phyloP scores from a whole-genome alignment of 441 rosid genomes.

The Arabidopsis hybrid region DNA sequence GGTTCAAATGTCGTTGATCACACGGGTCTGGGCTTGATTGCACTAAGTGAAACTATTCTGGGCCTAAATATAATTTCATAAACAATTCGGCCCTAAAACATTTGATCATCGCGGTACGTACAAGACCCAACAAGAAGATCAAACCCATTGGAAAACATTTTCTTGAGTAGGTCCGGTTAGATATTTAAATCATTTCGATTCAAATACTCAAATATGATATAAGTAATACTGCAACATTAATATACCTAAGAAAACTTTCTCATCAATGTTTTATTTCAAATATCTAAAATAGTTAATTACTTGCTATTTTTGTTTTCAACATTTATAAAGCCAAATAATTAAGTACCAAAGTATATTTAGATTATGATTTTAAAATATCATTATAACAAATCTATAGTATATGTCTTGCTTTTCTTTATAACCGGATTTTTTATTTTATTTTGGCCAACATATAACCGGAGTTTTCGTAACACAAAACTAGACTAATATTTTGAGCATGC shows the following conservation, averaged over 20 bases:
- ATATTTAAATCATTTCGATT: not conserved
- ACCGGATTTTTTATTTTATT: not conserved
- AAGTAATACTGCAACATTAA: too few relatives aligned
- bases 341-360: not conserved
- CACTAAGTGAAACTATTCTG: not conserved
- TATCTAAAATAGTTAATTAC: not conserved
- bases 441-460: too few relatives aligned
- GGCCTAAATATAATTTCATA: not conserved
- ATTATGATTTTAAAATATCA: not conserved
- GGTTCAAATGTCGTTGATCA: not conserved
- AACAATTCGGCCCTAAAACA: not conserved
- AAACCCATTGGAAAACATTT: not conserved
- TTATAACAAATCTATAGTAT: not conserved
- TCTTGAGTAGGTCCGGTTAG: not conserved
- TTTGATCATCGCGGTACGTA: not conserved
- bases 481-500: not conserved
- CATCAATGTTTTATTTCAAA: not conserved
- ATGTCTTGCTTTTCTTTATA: not conserved
- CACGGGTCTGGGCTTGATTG: slow-evolving; percentile 13
- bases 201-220: too few relatives aligned
- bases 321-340: not conserved
- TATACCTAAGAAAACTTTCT: not conserved
- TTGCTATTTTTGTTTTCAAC: not conserved
- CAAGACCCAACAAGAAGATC: slow-evolving; percentile 6
- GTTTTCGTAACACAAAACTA: too few relatives aligned